Base-by-base conservation (phyloP, 2,329 filamentous ascomycete species). In the Ophiocordyceps polyrhachis-furcata region DNA sequence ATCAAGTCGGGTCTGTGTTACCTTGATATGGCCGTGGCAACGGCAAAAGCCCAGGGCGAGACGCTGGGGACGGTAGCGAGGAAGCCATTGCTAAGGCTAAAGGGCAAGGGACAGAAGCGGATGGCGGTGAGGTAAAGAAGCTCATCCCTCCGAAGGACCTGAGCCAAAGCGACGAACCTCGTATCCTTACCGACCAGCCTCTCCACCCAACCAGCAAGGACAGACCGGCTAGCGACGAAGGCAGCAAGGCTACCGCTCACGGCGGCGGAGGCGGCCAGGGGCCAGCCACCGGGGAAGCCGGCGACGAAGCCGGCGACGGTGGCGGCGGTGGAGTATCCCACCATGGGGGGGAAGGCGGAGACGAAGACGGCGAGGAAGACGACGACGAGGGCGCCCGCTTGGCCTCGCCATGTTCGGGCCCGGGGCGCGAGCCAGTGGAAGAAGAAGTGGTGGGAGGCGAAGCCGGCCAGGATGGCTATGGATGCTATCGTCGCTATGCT, bases 31-130 rank as follows among this genome's bases (percentile, higher is more conserved):
- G 84, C 80, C 0, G 89, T 96, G 6, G 91, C 89, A 41, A 87
- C 59, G 29, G 79, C 80, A 64, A 93, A 96, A 42, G 74, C 74
- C 48, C 72, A 60, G 38, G 83, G 83, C 21, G 79, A 73, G 31
- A 98, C 84, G 29, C 83, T 93, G 3, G 88, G 88, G 49, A 98
- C 88, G 1, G 91, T 96, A 28, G 86, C 86, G 45, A 98, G 76
- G 48, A 93, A 93, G 43, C 87, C 91, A 58, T 98, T 98, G 57
- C 83, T 88, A 52, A 96, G 68, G 44, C 83, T 91, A 60, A 93
- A 98, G 14, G 91, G 91, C 48, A 98, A 60, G 2, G 91, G 91
- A 56, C 89, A 96, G 50, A 96, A 73, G 28, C 91, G 76, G 53
- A 98, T 91, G 73, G 91, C 93, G 49, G 85, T 80, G 41, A 98